A percentile compares a stretch with the other conserved stretches of the same genome.
These are phyloP conservation scores for Ceratobasidium sp. DNA, from an alignment of 1,284 basidiomycete species.

Conservation along the genomic window DNA sequence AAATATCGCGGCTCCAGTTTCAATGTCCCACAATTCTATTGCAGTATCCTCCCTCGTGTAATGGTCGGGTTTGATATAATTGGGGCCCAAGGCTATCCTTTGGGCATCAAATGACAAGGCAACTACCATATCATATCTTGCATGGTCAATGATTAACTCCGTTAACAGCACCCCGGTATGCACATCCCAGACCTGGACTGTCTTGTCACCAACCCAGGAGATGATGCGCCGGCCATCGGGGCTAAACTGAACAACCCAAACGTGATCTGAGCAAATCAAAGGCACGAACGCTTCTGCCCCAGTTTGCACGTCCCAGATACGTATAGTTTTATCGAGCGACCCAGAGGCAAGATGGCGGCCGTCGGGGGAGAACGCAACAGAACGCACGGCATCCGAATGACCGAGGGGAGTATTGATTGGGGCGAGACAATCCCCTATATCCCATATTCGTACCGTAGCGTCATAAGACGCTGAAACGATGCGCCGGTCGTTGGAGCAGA, in stretches of 20 bases:
- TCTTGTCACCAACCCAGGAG: no score
- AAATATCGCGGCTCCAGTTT: not conserved
- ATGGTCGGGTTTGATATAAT: no score
- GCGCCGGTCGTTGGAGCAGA: conserved; percentile 24
- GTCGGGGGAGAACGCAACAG: conserved; percentile 17
- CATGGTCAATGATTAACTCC: no score
- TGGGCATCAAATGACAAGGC: not conserved
- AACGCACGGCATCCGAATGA: not conserved
- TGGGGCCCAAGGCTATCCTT: not conserved
- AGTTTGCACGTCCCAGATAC: conserved; percentile 20
- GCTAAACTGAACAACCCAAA: no score
- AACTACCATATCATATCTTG: no score
- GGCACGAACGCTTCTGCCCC: not conserved
- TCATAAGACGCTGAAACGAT: conserved; percentile 36
- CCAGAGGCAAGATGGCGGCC: not conserved
- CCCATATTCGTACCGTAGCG: conserved; percentile 34
- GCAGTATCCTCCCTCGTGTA: no score
- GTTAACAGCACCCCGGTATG: no score
- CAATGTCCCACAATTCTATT: not conserved
- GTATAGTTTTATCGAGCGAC: not conserved
- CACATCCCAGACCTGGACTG: no score
- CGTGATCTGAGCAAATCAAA: no score
- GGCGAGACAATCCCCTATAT: not conserved
- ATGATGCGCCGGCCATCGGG: no score
- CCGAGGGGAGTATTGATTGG: not conserved